Evolutionary conservation across 2,329 filamentous ascomycete genomes (phyloP).

Genomic region (Epichloe brachyelytri): DNA sequence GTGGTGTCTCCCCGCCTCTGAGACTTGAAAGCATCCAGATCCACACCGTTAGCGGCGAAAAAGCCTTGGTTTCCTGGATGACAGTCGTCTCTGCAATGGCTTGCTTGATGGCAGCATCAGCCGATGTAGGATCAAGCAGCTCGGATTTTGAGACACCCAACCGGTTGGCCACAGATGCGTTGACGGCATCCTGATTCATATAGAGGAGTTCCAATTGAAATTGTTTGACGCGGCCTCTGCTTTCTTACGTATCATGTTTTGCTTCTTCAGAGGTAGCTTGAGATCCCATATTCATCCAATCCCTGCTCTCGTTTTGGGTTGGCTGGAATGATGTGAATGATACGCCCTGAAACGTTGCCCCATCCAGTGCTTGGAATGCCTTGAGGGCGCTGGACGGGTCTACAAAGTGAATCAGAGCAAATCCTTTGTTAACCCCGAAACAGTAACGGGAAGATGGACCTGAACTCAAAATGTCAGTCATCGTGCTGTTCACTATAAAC

Average conservation of each 20-base stretch:
- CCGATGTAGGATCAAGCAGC: slow-evolving; percentile 85
- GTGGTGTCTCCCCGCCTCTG: slow-evolving; percentile 72
- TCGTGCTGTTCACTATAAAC: background rate
- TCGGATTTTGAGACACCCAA: slow-evolving; percentile 86
- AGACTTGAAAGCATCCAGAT: slow-evolving; percentile 82
- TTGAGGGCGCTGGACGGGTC: slow-evolving; percentile 60
- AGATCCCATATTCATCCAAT: slow-evolving; percentile 78
- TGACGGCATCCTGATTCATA: slow-evolving; percentile 93
- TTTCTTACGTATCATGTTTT: slow-evolving; percentile 79
- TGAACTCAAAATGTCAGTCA: slow-evolving; percentile 29
- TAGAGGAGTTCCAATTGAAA: slow-evolving; percentile 99
- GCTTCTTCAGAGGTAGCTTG: slow-evolving; percentile 87
- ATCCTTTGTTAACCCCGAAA: slow-evolving; percentile 67
- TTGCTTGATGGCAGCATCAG: slow-evolving; percentile 90
- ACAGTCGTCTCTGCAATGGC: slow-evolving; percentile 91
- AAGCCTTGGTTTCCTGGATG: slow-evolving; percentile 91
- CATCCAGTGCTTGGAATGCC: slow-evolving; percentile 70
- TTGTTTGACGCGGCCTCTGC: slow-evolving; percentile 61
- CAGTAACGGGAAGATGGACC: slow-evolving; percentile 76
- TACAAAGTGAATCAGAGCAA: slow-evolving; percentile 72
- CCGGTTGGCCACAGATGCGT: slow-evolving; percentile 74
- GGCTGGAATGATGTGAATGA: slow-evolving; percentile 81
- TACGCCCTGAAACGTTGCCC: slow-evolving; percentile 77
- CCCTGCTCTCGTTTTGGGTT: slow-evolving; percentile 68
- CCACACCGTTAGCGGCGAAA: slow-evolving; percentile 76